Evolutionary conservation across 768 basidiomycete genomes (phyloP), one percentile per base, ranked within the genome.

Genomic region (Tremella fuciformis): DNA sequence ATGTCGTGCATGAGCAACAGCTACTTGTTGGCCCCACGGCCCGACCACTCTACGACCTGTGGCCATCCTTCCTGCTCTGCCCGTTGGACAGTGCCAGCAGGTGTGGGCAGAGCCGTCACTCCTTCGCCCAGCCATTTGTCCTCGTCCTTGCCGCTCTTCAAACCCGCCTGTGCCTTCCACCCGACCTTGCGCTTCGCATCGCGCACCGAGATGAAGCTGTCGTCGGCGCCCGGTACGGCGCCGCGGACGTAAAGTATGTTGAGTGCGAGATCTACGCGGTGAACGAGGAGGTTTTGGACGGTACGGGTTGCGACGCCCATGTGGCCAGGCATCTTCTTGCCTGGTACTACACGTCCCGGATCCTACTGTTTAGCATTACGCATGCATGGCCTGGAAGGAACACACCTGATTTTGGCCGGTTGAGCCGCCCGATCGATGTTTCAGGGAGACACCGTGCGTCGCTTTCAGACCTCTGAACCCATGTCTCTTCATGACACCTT

Each of bases 261-360:
- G 49, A 96, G 84, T 13, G 80, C 79, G 19, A 84, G 84, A 80
- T 99, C 96, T 59, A 99, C 83, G 19, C 91, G 88, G 55, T 92
- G 83, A 42, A 98, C 90, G 0, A 86, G 77, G 22, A 98, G 84
- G 73, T 97, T 98, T 71, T 94, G 91, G 13, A 83, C 82, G 8
- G 94, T 98, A 8, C 83, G 83, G 40, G 86, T 85, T 62, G 84
- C 82, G 56, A 85, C 87, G 50, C 96, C 96, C 81, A 97, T 86
- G 21, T 86, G 86, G 34, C 96, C 96, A 9, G 94, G 85, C 94
- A 96, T 97, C 81, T 97, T 98, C 80, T 92, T 96, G 38, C 96
- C 96, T 2, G 96, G 96, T 79, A 89, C 91, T 4, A 97, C 82
- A 69, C 96, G 86, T 48, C 96, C 96, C 22, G 96, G 94, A 70